Base-by-base conservation (phyloP, 345 rosid genomes). In the Kernera saxatilis region DNA sequence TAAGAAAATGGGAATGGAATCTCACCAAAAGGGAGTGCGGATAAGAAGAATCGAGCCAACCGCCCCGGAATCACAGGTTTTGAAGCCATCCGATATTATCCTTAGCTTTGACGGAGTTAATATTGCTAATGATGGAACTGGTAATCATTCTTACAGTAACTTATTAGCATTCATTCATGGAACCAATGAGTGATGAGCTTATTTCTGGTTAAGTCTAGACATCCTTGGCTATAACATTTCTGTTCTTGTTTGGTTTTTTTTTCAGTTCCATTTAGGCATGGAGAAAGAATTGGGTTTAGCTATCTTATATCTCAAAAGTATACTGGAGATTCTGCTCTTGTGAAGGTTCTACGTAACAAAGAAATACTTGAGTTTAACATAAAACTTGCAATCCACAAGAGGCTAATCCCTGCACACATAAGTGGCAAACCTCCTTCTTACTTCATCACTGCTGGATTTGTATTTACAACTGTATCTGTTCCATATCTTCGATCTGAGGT, bases 401-500 rank as follows among this genome's bases (percentile, higher is more conserved):
- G 85, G 78, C 89, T 90, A 21, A 85, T 93, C 80, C 92, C 97
- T 37, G 93, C 92, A 58, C 97, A 93, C 79, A 88, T 79, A 45
- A 80, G 79, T 32, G 90, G 93, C 53, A 85, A 70, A 61, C 87
- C 96, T 70, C 97, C 98, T 70, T 82, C 98, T 3, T 93, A 93
- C 82, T 90, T 84, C 84, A 91, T 93, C 44, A 71, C 87, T 67
- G 97, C 96, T 73, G 98, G 98, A 48, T 88, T 93, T 83, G 94
- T 93, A 56, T 93, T 93, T 67, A 62, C 92, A 14, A 82, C 92
- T 45, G 90, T 90, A 41, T 85, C 96, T 56, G 97, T 91, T 68
- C 98, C 97, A 1, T 93, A 93, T 82, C 79, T 93, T 76, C 92
- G 91, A 19, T 88, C 97, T 35, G 98, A 93, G 98, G 98, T 93